Conservation (phyloP, 768 basidiomycete species). For the Chalciporus pseudorubinellus region DNA sequence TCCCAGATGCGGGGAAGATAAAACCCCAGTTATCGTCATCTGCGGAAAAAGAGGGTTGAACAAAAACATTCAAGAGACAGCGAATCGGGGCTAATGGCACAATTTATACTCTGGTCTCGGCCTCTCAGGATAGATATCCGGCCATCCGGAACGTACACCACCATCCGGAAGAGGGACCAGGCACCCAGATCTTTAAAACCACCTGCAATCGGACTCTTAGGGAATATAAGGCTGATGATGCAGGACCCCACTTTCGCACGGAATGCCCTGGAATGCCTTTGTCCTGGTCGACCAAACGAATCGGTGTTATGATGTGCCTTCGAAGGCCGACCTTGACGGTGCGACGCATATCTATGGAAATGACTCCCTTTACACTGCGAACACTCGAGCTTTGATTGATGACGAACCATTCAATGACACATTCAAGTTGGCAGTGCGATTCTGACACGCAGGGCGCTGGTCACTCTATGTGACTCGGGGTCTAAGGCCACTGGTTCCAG, state of each 20-base stretch:
- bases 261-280: too few relatives aligned
- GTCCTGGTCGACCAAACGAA: background rate
- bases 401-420: too few relatives aligned
- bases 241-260: background rate
- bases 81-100: background rate
- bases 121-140: background rate
- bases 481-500: too few relatives aligned
- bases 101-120: constrained; percentile 10
- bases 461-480: too few relatives aligned
- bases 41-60: constrained; percentile 4
- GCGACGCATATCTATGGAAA: too few relatives aligned
- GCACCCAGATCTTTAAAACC: background rate
- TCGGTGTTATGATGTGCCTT: background rate
- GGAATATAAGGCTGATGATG: constrained; percentile 5
- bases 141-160: background rate
- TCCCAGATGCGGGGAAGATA: constrained; percentile 16
- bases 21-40: constrained; percentile 10
- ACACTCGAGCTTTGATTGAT: too few relatives aligned
- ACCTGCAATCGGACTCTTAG: background rate
- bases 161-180: background rate
- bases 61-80: background rate
- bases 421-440: too few relatives aligned
- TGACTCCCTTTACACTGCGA: too few relatives aligned
- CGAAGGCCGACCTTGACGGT: too few relatives aligned
- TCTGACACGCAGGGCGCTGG: too few relatives aligned